Percentiles rank a stretch among this genome's conserved stretches.
Evolutionary conservation across 495 filamentous ascomycete species (phyloP).

Genomic region (Cercophora sp.): DNA sequence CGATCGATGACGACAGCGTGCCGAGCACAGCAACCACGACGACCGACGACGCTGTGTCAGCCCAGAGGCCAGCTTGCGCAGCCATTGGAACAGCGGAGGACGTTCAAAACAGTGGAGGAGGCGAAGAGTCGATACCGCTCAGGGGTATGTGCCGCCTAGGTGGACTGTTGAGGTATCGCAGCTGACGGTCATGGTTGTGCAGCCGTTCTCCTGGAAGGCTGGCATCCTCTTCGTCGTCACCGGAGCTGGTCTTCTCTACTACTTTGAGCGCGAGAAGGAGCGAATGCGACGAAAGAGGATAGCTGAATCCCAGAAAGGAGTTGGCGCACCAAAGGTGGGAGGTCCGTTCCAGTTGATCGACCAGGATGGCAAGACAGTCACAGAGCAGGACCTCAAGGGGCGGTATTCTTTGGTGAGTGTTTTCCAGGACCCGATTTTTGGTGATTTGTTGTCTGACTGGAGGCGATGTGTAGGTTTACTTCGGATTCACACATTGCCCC

Average conservation of each 20-base stretch:
- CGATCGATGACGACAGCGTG: conserved; percentile 26
- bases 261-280: conserved; percentile 87
- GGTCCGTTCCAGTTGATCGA: conserved; percentile 80
- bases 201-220: conserved; percentile 90
- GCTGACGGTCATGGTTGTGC: conserved; percentile 11
- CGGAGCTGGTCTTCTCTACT: conserved; percentile 71
- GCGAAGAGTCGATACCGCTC: conserved; percentile 49
- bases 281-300: conserved; percentile 81
- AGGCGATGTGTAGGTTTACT: conserved; percentile 62
- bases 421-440: not conserved
- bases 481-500: conserved; percentile 96
- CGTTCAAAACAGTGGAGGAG: conserved; percentile 52
- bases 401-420: conserved; percentile 68
- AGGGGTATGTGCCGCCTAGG: conserved; percentile 33
- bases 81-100: conserved; percentile 30
- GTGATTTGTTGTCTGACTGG: not conserved
- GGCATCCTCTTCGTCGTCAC: conserved; percentile 80
- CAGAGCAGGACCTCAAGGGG: conserved; percentile 75
- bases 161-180: not conserved
- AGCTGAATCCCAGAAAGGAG: conserved; percentile 86
- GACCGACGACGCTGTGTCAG: conserved; percentile 16
- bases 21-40: conserved; percentile 3
- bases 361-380: conserved; percentile 71
- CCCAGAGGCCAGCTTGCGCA: conserved; percentile 23
- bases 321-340: conserved; percentile 88